A percentile compares a stretch with the other conserved stretches of the same genome.
phyloP scores from a whole-genome alignment of 1,139 yeast genomes.

The Sugiyamaella pinicola region DNA sequence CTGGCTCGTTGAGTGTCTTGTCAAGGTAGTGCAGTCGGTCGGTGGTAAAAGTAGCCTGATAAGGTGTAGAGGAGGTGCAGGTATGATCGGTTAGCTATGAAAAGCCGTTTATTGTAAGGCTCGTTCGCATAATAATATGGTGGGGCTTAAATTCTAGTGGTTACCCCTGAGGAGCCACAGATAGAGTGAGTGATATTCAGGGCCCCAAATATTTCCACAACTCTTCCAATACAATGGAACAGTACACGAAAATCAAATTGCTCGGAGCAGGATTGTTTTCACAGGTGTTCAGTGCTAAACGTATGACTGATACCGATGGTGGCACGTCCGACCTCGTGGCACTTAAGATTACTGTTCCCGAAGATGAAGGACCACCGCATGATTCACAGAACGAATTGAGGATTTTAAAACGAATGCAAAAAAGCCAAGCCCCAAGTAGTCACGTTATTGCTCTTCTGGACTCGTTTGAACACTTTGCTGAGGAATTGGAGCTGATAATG shows the following conservation, averaged over 20 bases:
- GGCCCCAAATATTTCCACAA: no score
- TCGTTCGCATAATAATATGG: no score
- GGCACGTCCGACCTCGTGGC: conserved; percentile 37
- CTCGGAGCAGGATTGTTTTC: conserved; percentile 41
- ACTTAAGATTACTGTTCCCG: conserved; percentile 50
- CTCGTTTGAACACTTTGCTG: conserved; percentile 30
- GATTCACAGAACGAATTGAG: conserved; percentile 48
- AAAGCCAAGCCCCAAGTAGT: conserved; percentile 9
- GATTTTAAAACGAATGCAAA: conserved; percentile 34
- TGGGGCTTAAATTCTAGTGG: background rate
- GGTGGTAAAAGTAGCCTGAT: no score
- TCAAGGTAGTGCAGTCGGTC: no score
- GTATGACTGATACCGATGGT: background rate
- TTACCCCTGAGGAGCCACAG: conserved; percentile 8
- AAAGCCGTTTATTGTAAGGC: background rate
- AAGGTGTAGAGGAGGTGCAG: no score
- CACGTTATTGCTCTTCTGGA: conserved; percentile 39
- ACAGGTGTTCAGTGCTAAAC: conserved; percentile 12
- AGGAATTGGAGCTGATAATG: conserved; percentile 46
- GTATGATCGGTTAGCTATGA: no score
- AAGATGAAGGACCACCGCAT: conserved; percentile 55
- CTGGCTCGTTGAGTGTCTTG: no score
- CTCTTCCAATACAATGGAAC: conserved; percentile 19
- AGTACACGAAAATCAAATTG: conserved; percentile 7
- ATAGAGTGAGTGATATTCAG: no score